These are phyloP conservation scores for Podospora sp. DNA, from an alignment of 495 filamentous ascomycete genomes.

Conservation along the genomic window DNA sequence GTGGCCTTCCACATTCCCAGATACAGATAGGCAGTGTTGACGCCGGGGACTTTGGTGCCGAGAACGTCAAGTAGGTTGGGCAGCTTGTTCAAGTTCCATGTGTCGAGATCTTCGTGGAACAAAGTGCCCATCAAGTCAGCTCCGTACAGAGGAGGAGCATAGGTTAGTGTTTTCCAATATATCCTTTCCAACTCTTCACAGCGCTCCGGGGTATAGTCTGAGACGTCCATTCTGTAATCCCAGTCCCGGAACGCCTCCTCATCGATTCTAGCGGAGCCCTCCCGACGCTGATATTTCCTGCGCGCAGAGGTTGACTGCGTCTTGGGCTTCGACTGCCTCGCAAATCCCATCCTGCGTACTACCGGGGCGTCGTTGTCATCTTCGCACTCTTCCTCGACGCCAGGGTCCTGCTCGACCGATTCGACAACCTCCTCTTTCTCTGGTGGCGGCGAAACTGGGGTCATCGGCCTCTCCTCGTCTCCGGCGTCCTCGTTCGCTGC, in stretches of 20 bases:
- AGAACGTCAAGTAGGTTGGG: slow-evolving; percentile 92
- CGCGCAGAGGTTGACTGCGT: slow-evolving; percentile 62
- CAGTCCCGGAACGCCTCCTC: slow-evolving; percentile 86
- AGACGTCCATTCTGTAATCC: slow-evolving; percentile 81
- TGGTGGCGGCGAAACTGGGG: slow-evolving; percentile 54
- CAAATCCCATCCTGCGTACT: slow-evolving; percentile 44
- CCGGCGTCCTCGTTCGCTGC: slow-evolving; percentile 35
- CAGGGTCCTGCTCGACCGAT: slow-evolving; percentile 50
- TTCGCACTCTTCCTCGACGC: slow-evolving; percentile 46
- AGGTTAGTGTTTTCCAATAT: slow-evolving; percentile 96
- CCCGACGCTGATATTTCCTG: slow-evolving; percentile 78
- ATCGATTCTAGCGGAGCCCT: slow-evolving; percentile 72
- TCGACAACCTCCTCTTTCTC: slow-evolving; percentile 46
- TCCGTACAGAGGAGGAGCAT: slow-evolving; percentile 91
- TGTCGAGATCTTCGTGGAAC: slow-evolving; percentile 83
- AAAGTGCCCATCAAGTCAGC: slow-evolving; percentile 95
- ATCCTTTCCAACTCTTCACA: slow-evolving; percentile 90
- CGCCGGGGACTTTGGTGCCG: slow-evolving; percentile 91
- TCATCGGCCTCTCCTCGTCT: slow-evolving; percentile 55
- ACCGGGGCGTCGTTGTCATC: slow-evolving; percentile 45
- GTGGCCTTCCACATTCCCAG: slow-evolving; percentile 99
- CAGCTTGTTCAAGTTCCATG: slow-evolving; percentile 93
- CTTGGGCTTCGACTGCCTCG: slow-evolving; percentile 50
- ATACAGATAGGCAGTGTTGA: slow-evolving; percentile 98
- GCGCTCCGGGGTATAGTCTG: slow-evolving; percentile 85